Evolutionary conservation across 352 stramenopile genomes (phyloP).

Genomic region (Phytophthora syringae): DNA sequence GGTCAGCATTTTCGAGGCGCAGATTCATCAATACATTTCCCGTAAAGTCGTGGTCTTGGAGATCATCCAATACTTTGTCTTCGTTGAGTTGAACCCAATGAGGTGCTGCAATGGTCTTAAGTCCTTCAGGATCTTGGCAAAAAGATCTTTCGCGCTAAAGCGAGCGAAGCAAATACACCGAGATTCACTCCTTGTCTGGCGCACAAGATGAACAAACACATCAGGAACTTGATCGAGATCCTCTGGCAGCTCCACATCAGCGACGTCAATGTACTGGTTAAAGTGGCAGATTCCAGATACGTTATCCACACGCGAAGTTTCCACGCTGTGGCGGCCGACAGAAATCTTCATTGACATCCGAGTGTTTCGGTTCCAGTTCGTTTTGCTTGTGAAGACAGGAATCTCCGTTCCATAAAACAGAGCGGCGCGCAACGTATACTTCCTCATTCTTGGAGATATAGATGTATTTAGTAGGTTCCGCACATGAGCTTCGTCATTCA

Average conservation of each 20-base stretch:
- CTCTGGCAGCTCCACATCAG: slow-evolving; percentile 59
- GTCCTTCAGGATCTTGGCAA: slow-evolving; percentile 37
- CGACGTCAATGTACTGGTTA: slow-evolving; percentile 77
- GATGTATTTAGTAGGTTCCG: slow-evolving; percentile 61
- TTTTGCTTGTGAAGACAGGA: slow-evolving; percentile 73
- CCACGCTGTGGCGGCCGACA: slow-evolving; percentile 62
- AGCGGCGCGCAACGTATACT: slow-evolving; percentile 67
- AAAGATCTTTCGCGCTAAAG: slow-evolving; percentile 80
- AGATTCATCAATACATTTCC: slow-evolving; percentile 86
- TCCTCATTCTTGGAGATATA: slow-evolving; percentile 44
- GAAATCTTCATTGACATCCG: slow-evolving; percentile 82
- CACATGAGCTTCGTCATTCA: slow-evolving; percentile 72
- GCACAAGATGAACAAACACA: slow-evolving; percentile 80
- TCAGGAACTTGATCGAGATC: slow-evolving; percentile 84
- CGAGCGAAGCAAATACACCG: slow-evolving; percentile 84
- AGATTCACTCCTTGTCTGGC: slow-evolving; percentile 58
- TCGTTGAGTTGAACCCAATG: slow-evolving; percentile 80
- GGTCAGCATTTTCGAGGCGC: slow-evolving; percentile 51
- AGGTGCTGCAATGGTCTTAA: slow-evolving; percentile 48
- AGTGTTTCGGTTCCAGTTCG: slow-evolving; percentile 70
- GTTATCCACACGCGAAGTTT: slow-evolving; percentile 67
- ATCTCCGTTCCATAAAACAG: slow-evolving; percentile 87
- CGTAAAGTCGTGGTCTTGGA: slow-evolving; percentile 85
- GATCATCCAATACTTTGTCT: slow-evolving; percentile 80
- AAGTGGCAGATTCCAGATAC: slow-evolving; percentile 76